phyloP scores from a whole-genome alignment of 1,139 yeast species.

The Debaryomyces robertsiae region DNA sequence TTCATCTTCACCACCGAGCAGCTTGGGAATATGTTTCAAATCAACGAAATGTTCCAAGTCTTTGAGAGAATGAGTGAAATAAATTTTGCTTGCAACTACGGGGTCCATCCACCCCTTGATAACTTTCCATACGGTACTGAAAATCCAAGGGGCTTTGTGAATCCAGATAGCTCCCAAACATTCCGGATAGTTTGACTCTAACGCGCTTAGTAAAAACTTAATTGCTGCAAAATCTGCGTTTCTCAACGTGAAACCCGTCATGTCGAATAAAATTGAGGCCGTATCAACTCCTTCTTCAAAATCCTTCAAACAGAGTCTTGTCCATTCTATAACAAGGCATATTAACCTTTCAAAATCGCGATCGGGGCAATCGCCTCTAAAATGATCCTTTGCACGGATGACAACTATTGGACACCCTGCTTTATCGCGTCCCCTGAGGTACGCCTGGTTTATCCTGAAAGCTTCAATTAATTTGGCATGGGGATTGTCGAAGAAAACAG shows the following conservation, averaged over 20 bases:
- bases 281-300: slow-evolving; percentile 54
- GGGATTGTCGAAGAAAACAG: slow-evolving; percentile 22
- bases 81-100: slow-evolving; percentile 78
- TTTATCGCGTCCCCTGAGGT: slow-evolving; percentile 65
- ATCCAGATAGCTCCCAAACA: slow-evolving; percentile 72
- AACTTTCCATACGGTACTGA: slow-evolving; percentile 82
- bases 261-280: slow-evolving; percentile 65
- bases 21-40: slow-evolving; percentile 54
- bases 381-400: slow-evolving; percentile 73
- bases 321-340: slow-evolving; percentile 66
- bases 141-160: slow-evolving; percentile 91
- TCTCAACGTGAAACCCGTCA: slow-evolving; percentile 70
- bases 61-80: slow-evolving; percentile 62
- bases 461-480: slow-evolving; percentile 51
- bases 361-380: slow-evolving; percentile 67
- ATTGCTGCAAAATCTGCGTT: slow-evolving; percentile 87
- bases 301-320: slow-evolving; percentile 54
- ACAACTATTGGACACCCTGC: slow-evolving; percentile 68
- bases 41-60: slow-evolving; percentile 64
- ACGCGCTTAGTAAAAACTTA: slow-evolving; percentile 72
- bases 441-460: slow-evolving; percentile 60
- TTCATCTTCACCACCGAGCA: slow-evolving; percentile 67
- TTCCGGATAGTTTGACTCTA: slow-evolving; percentile 90
- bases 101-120: slow-evolving; percentile 89
- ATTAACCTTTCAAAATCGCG: slow-evolving; percentile 70